phyloP scores from a whole-genome alignment of 257 asterid species.

The Solanum boliviense region DNA sequence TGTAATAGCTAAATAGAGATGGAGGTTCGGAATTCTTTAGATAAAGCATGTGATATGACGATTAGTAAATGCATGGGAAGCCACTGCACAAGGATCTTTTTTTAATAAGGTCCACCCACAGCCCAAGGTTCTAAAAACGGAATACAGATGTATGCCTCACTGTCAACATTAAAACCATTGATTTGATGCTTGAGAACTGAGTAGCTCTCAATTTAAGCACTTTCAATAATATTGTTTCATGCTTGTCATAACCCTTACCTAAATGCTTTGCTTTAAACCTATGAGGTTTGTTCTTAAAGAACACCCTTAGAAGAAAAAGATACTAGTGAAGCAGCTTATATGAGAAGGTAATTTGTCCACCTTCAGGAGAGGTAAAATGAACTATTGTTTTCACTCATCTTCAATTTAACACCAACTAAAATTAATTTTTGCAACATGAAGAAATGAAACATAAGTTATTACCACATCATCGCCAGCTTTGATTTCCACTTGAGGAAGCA shows the following conservation, averaged over 20 bases:
- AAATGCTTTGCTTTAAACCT: not conserved
- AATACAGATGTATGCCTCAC: not conserved
- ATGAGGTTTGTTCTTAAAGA: not conserved
- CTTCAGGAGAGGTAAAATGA: not conserved
- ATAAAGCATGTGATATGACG: not conserved
- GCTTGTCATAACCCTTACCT: not conserved
- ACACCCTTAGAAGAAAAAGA: not conserved
- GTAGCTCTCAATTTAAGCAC: not conserved
- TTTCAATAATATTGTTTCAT: not conserved
- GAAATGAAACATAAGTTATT: constrained; percentile 9
- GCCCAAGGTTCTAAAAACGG: not conserved
- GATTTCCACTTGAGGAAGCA: constrained; percentile 93
- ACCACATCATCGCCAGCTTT: constrained; percentile 95
- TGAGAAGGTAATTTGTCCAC: not conserved
- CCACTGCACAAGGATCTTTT: not conserved
- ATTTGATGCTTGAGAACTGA: not conserved
- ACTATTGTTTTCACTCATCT: not conserved
- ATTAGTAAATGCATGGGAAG: not conserved
- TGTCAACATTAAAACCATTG: not conserved
- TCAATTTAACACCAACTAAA: not conserved
- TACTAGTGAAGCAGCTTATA: not conserved
- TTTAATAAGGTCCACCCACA: not conserved
- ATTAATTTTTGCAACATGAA: not conserved
- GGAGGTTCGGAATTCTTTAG: not conserved
- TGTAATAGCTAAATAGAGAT: not conserved